Evolutionary conservation across 176 grass and related monocot genomes (phyloP).

Genomic region (Musa acuminata): DNA sequence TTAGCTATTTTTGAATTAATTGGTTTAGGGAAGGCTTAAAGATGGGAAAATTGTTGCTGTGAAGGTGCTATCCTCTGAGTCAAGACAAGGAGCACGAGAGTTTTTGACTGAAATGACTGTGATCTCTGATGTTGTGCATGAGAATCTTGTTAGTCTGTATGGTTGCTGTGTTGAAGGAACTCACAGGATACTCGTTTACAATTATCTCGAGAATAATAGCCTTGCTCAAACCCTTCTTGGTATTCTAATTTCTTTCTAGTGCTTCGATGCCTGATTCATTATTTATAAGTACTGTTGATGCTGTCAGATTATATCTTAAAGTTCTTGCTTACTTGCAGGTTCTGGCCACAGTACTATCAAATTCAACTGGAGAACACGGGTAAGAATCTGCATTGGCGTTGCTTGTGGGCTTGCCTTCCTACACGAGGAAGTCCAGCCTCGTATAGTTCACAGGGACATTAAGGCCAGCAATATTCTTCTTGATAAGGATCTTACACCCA

Average conservation of each 20-base stretch:
- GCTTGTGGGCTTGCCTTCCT: slow-evolving; percentile 74
- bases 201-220: slow-evolving; percentile 87
- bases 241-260: slow-evolving; percentile 15
- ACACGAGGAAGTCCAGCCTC: slow-evolving; percentile 62
- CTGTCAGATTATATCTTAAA: not conserved
- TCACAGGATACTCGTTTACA: slow-evolving; percentile 67
- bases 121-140: slow-evolving; percentile 72
- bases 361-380: slow-evolving; percentile 58
- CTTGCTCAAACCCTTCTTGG: slow-evolving; percentile 78
- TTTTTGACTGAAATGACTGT: slow-evolving; percentile 74
- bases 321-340: slow-evolving; percentile 31
- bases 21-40: slow-evolving; percentile 47
- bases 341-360: slow-evolving; percentile 43
- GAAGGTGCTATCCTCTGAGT: slow-evolving; percentile 66
- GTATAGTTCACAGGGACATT: slow-evolving; percentile 84
- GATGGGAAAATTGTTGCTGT: slow-evolving; percentile 53
- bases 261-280: not conserved
- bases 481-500: slow-evolving; percentile 58
- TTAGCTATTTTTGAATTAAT: not conserved
- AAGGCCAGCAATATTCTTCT: slow-evolving; percentile 98
- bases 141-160: slow-evolving; percentile 60
- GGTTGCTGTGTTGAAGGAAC: slow-evolving; percentile 70
- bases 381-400: slow-evolving; percentile 65
- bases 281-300: not conserved
- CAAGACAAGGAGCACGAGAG: slow-evolving; percentile 59